Base-by-base conservation (phyloP, 768 basidiomycete genomes). In the Leccinum uliginosum region DNA sequence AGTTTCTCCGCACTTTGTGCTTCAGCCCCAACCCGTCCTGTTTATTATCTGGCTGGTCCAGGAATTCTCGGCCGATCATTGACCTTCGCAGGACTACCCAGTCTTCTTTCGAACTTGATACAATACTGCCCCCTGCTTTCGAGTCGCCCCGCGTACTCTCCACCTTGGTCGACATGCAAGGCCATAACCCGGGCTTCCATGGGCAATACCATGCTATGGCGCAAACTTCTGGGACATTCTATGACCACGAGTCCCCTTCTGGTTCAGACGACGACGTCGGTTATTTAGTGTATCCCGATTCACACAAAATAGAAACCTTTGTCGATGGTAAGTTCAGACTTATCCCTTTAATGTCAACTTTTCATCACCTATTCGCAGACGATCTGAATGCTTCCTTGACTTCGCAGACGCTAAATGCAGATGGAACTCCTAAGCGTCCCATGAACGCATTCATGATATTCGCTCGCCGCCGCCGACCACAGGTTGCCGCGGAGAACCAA, bases 401-500 rank as follows among this genome's bases (percentile, higher is more conserved):
- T 19, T 83, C 82, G 4, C 91, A 93, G 71, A 85, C 88, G 14
- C 80, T 93, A 56, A 93, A 93, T 69, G 79, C 88, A 2, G 91
- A 93, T 63, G 91, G 91, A 26, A 92, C 90, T 48, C 91, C 91
- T 24, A 92, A 92, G 69, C 84, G 91, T 12, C 91, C 91, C 32
- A 93, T 93, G 91, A 93, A 93, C 70, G 91, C 91, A 21, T 93
- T 93, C 76, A 93, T 93, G 91, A 93, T 93, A 58, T 93, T 92
- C 65, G 91, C 91, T 59, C 83, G 91, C 23, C 80, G 86, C 52
- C 80, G 91, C 56, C 77, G 91, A 44, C 91, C 91, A 17, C 88
- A 93, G 70, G 89, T 93, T 32, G 84, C 88, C 8, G 83, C 88
- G n/a, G 87, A 88, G 60, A 89, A 93, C 68, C 90, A 91, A 69